These are phyloP conservation scores for Penicillium herquei DNA, from an alignment of 495 filamentous ascomycete species.

Conservation along the genomic window DNA sequence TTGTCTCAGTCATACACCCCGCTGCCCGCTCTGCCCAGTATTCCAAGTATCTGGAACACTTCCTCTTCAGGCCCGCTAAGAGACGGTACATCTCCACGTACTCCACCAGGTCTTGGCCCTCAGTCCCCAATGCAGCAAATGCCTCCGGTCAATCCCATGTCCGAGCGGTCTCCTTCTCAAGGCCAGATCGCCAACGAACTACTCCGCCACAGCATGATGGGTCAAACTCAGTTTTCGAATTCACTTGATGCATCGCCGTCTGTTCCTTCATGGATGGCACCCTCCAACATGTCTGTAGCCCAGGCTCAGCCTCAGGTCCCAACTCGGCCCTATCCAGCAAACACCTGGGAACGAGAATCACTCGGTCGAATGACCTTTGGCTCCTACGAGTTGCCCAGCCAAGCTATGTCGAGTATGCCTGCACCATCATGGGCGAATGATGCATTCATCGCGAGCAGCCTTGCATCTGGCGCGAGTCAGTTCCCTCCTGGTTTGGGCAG, in stretches of 20 bases:
- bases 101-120: slow-evolving; percentile 35
- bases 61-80: slow-evolving; percentile 30
- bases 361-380: slow-evolving; percentile 15
- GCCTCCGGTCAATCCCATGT: slow-evolving; percentile 14
- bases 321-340: slow-evolving; percentile 1
- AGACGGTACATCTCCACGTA: slow-evolving; percentile 34
- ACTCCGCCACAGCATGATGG: slow-evolving; percentile 28
- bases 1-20: slow-evolving; percentile 38
- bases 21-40: slow-evolving; percentile 31
- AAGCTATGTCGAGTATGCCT: slow-evolving; percentile 30
- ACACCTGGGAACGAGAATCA: slow-evolving; percentile 29
- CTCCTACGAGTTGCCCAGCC: slow-evolving; percentile 28
- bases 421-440: slow-evolving; percentile 43
- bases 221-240: slow-evolving; percentile 26
- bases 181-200: slow-evolving; percentile 30
- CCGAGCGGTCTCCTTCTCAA: slow-evolving; percentile 25
- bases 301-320: slow-evolving; percentile 10
- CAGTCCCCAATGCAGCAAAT: slow-evolving; percentile 19
- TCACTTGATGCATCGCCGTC: slow-evolving; percentile 21
- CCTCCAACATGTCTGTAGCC: slow-evolving; percentile 20
- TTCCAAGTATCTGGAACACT: slow-evolving; percentile 50
- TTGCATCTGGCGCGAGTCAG: slow-evolving; percentile 25
- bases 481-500: slow-evolving; percentile 25
- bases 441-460: slow-evolving; percentile 41
- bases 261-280: slow-evolving; percentile 27